phyloP scores from a whole-genome alignment of 257 asterid genomes.

The Orobanche coerulescens region DNA sequence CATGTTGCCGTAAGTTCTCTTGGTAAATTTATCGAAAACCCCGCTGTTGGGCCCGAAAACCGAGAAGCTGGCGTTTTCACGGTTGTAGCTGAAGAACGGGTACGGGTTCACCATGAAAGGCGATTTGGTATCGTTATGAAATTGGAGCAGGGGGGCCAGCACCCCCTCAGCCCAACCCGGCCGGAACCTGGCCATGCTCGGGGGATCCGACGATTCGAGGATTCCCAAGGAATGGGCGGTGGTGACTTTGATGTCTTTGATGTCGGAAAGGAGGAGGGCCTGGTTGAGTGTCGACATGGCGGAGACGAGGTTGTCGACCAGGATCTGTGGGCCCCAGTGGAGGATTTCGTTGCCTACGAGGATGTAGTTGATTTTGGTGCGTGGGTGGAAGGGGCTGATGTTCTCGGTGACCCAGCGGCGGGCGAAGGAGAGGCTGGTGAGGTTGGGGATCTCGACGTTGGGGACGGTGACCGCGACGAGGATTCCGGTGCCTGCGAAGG shows the following conservation, averaged over 20 bases:
- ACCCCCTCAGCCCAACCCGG: slow-evolving; percentile 60
- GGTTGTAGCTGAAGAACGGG: slow-evolving; percentile 64
- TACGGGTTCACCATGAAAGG: slow-evolving; percentile 90
- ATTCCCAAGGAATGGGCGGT: slow-evolving; percentile 39
- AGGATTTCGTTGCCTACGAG: slow-evolving; percentile 76
- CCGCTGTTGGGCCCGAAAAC: slow-evolving; percentile 25
- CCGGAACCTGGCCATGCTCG: slow-evolving; percentile 51
- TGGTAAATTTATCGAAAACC: slow-evolving; percentile 25
- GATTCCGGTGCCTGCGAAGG: slow-evolving; percentile 70
- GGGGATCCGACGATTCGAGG: slow-evolving; percentile 49
- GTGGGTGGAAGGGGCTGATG: slow-evolving; percentile 62
- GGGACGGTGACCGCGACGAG: slow-evolving; percentile 67
- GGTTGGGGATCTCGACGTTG: slow-evolving; percentile 56
- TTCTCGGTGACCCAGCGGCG: slow-evolving; percentile 36
- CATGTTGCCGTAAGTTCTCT: slow-evolving; percentile 47
- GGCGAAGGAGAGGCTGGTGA: slow-evolving; percentile 41
- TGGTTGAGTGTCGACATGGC: slow-evolving; percentile 53
- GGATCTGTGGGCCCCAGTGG: slow-evolving; percentile 76
- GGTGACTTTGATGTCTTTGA: slow-evolving; percentile 35
- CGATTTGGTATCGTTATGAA: slow-evolving; percentile 33
- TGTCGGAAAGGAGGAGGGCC: slow-evolving; percentile 29
- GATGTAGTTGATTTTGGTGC: slow-evolving; percentile 50
- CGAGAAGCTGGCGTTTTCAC: slow-evolving; percentile 33
- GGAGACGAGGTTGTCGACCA: slow-evolving; percentile 41
- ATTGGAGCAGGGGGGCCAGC: slow-evolving; percentile 52